These are phyloP conservation scores for Ceratocystis ficicola DNA, from an alignment of 2,329 filamentous ascomycete genomes.

Conservation along the genomic window DNA sequence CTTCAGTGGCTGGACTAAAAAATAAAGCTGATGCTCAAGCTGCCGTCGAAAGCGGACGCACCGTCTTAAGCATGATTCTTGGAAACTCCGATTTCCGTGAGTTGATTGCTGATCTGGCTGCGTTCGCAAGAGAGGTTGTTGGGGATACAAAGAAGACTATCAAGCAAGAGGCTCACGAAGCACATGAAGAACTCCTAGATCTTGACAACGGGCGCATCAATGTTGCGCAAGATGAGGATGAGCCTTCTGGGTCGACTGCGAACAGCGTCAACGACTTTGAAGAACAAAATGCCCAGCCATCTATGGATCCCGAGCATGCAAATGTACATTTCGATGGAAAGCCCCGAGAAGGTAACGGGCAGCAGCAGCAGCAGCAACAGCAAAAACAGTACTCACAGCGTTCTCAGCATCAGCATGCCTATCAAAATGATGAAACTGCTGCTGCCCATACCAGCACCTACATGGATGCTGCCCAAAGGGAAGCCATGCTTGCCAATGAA, in stretches of 20 bases:
- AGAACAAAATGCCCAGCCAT: conserved; percentile 43
- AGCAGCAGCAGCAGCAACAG: not conserved
- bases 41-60: conserved; percentile 63
- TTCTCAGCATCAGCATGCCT: not conserved
- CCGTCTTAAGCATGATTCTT: conserved; percentile 70
- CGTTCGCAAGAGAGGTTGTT: conserved; percentile 72
- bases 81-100: conserved; percentile 84
- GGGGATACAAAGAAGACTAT: conserved; percentile 72
- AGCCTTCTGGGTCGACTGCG: not conserved
- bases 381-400: not conserved
- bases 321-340: conserved; percentile 1
- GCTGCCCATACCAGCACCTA: not conserved
- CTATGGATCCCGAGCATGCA: conserved; percentile 30
- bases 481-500: not conserved
- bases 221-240: not conserved
- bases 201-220: conserved; percentile 28
- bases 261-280: conserved; percentile 44
- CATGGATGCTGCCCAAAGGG: conserved; percentile 26
- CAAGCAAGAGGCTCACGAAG: conserved; percentile 61
- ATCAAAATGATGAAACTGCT: not conserved
- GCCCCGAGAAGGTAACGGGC: not conserved
- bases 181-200: conserved; percentile 12
- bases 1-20: conserved; percentile 49
- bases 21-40: conserved; percentile 51
- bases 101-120: conserved; percentile 68